Evolutionary conservation across 2,329 filamentous ascomycete species (phyloP), one percentile per base, ranked within the genome.

Genomic region (Colletotrichum sp.): DNA sequence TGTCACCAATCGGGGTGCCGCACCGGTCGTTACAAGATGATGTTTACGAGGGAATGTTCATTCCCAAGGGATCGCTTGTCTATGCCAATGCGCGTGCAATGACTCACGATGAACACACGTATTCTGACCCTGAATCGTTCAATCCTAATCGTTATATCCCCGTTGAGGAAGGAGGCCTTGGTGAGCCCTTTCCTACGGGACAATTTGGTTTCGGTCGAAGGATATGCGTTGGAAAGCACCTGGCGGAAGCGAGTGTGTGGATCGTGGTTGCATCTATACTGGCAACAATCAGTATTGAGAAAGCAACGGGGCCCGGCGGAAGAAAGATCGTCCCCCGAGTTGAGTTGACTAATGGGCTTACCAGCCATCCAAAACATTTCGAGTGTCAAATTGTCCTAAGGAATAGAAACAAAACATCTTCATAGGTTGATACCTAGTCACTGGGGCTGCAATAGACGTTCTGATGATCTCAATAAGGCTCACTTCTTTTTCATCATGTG

Each of bases 21-120:
- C 91, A 93, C 79, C 85, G 83, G 43, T 70, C 71, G 1, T 24
- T 67, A 12, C 55, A 88, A 56, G 90, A 92, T 65, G 91, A 92
- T 67, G 83, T 87, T 8, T 92, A 91, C 78, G 82, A 88, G 13
- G 90, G 87, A 24, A 89, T 89, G 81, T 86, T 87, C 71, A 91
- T 93, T 56, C 90, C 89, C 4, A 87, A 87, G 10, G 91, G 90
- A 2, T 84, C 85, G 4, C 79, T 85, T 8, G 80, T 88, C 3
- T 83, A 84, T 66, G 83, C 85, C 28, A 89, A 87, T 60, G 80
- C 83, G 8, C 81, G 83, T 10, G 85, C 85, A 43, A 90, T 88
- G 85, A 85, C 83, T 15, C 82, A 83, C 34, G 83, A 90, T 73
- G 78, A 83, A 64, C 55, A 67, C 4, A 79, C 83, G 0, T 89